Percentiles rank a stretch among this genome's conserved stretches.
Evolutionary conservation across 306 rosid species (phyloP).

Genomic region (Citrullus mucosospermus): DNA sequence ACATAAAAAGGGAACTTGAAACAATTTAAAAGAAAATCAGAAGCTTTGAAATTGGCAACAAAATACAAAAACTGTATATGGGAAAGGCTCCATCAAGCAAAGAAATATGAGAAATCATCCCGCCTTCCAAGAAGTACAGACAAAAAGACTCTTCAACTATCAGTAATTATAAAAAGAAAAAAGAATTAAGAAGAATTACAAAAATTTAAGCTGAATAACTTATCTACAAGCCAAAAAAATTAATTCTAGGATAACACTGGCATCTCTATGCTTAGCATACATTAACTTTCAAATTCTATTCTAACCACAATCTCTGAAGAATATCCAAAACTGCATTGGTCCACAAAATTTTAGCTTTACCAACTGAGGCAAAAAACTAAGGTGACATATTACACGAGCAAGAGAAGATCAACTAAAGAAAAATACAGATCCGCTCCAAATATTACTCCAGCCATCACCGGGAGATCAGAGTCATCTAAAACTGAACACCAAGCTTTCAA

Average conservation of each 20-base stretch:
- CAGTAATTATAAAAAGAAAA: not conserved
- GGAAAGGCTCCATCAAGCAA: not conserved
- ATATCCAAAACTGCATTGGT: not conserved
- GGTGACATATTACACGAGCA: not conserved
- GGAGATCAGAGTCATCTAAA: not conserved
- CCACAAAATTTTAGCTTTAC: not conserved
- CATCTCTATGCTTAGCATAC: not conserved
- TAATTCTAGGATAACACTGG: not conserved
- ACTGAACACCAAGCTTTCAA: not conserved
- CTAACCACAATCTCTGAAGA: not conserved
- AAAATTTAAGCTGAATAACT: not conserved
- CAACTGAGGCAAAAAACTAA: not conserved
- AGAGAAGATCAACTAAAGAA: not conserved
- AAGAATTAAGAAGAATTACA: not conserved
- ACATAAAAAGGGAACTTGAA: not conserved
- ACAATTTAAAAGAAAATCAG: not conserved
- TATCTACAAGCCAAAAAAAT: not conserved
- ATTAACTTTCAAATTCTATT: not conserved
- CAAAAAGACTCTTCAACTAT: not conserved
- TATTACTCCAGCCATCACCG: not conserved
- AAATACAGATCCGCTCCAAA: conserved; percentile 4
- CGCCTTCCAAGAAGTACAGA: not conserved
- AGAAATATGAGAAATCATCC: not conserved
- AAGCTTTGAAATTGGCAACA: not conserved
- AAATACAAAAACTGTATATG: not conserved